A percentile compares a stretch with the other conserved stretches of the same genome.
Evolutionary conservation across 83 land plant genomes (phyloP).

Genomic region (Picea abies): DNA sequence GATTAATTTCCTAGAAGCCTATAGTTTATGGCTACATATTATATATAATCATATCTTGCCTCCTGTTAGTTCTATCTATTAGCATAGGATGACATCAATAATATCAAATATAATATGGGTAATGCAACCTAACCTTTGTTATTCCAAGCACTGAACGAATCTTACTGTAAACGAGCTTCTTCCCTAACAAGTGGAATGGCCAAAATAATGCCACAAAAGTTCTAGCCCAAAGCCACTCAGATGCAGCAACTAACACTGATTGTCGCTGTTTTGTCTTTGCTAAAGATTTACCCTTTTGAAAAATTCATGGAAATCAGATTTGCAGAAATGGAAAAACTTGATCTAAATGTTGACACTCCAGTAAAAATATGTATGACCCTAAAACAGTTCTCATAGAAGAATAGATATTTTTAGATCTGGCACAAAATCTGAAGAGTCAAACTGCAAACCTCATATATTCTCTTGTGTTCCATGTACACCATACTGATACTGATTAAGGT

Average conservation of each 20-base stretch:
- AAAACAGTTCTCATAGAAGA: not conserved
- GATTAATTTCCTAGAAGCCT: not conserved
- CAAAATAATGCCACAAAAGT: slow-evolving; percentile 42
- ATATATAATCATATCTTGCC: not conserved
- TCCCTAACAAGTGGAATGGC: slow-evolving; percentile 75
- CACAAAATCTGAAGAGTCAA: not conserved
- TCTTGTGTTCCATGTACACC: slow-evolving; percentile 63
- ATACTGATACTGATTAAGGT: slow-evolving; percentile 55
- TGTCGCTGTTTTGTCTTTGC: slow-evolving; percentile 29
- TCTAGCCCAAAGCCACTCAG: slow-evolving; percentile 64
- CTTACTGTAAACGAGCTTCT: slow-evolving; percentile 69
- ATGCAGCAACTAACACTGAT: slow-evolving; percentile 21
- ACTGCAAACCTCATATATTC: slow-evolving; percentile 68
- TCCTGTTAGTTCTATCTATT: not conserved
- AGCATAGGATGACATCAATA: not conserved
- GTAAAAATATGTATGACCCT: not conserved
- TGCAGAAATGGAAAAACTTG: not conserved
- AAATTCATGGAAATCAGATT: not conserved
- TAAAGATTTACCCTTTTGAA: slow-evolving; percentile 62
- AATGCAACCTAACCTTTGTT: slow-evolving; percentile 52
- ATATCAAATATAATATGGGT: not conserved
- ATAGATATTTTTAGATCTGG: not conserved
- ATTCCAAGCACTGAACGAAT: slow-evolving; percentile 79
- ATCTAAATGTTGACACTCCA: not conserved
- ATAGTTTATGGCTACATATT: not conserved